Percentiles rank a stretch among this genome's conserved stretches.
phyloP scores from a whole-genome alignment of 176 grass and related monocot genomes.

The Melocanna baccifera region DNA sequence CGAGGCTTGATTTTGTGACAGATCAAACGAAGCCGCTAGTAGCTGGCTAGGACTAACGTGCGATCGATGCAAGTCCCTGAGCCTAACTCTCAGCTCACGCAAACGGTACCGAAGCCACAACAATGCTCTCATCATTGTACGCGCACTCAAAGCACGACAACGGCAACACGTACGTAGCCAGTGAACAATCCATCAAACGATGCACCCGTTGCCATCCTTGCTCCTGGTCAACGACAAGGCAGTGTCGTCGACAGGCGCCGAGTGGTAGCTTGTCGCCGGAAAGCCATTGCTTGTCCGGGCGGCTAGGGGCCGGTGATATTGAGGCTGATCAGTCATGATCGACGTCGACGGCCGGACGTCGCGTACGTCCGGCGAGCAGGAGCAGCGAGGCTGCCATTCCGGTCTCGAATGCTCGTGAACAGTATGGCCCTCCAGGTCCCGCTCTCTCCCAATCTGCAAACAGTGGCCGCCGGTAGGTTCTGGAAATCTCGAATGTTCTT shows the following conservation, averaged over 20 bases:
- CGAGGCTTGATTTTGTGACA: constrained; percentile 6
- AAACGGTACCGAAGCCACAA: not conserved
- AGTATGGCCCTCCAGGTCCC: not conserved
- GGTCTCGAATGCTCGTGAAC: not conserved
- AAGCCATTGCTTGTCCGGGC: not conserved
- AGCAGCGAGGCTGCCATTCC: too few species aligned
- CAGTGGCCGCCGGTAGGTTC: not conserved
- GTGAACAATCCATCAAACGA: not conserved
- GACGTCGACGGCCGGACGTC: not conserved
- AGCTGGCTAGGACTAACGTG: too few species aligned
- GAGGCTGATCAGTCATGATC: not conserved
- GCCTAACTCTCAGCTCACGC: not conserved
- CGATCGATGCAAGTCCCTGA: not conserved
- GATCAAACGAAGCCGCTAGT: not conserved
- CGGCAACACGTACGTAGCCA: not conserved
- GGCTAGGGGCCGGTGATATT: not conserved
- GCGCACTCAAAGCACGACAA: not conserved
- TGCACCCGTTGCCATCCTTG: not conserved
- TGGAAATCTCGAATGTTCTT: not conserved
- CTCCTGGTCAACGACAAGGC: not conserved
- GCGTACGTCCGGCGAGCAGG: not conserved
- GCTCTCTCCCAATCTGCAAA: not conserved
- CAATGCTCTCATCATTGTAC: not conserved
- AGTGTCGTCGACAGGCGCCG: not conserved
- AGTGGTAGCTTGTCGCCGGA: not conserved